Evolutionary conservation across 495 filamentous ascomycete species (phyloP).

Genomic region (Barbatosphaeria neglecta): DNA sequence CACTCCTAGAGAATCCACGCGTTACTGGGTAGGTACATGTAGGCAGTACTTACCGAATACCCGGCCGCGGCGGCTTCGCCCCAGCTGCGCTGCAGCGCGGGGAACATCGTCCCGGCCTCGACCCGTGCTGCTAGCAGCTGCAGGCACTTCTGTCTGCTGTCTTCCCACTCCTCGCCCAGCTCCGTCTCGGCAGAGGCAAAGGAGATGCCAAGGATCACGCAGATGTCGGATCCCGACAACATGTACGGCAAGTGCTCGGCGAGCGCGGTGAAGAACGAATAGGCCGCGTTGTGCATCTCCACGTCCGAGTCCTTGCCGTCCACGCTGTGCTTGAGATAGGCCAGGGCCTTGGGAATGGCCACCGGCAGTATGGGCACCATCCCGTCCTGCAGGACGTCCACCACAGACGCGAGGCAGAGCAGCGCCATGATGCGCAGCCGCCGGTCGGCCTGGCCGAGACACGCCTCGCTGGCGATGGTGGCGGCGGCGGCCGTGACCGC

Average conservation of each 20-base stretch:
- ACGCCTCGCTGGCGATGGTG: constrained; percentile 63
- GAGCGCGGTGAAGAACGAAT: constrained; percentile 65
- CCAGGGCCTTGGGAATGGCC: constrained; percentile 57
- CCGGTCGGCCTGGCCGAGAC: constrained; percentile 59
- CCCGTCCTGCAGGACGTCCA: constrained; percentile 72
- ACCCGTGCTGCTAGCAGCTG: constrained; percentile 59
- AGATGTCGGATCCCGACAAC: constrained; percentile 60
- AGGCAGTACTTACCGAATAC: constrained; percentile 47
- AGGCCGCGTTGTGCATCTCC: constrained; percentile 69
- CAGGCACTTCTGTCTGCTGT: constrained; percentile 57
- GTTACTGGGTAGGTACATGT: too few species aligned
- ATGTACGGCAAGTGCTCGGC: constrained; percentile 76
- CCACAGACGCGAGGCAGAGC: constrained; percentile 77
- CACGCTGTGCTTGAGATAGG: constrained; percentile 54
- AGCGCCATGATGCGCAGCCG: constrained; percentile 68
- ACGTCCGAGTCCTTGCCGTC: constrained; percentile 36
- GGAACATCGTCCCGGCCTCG: constrained; percentile 53
- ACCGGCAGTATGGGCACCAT: constrained; percentile 73
- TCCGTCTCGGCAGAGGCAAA: constrained; percentile 52
- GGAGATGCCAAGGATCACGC: constrained; percentile 54
- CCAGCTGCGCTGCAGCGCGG: constrained; percentile 61
- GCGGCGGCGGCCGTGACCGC: constrained; percentile 54
- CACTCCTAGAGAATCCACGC: too few species aligned
- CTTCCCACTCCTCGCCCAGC: constrained; percentile 43
- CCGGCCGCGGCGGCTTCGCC: constrained; percentile 45